phyloP scores from a whole-genome alignment of 1,284 basidiomycete species.

The Taiwanofungus camphoratus region DNA sequence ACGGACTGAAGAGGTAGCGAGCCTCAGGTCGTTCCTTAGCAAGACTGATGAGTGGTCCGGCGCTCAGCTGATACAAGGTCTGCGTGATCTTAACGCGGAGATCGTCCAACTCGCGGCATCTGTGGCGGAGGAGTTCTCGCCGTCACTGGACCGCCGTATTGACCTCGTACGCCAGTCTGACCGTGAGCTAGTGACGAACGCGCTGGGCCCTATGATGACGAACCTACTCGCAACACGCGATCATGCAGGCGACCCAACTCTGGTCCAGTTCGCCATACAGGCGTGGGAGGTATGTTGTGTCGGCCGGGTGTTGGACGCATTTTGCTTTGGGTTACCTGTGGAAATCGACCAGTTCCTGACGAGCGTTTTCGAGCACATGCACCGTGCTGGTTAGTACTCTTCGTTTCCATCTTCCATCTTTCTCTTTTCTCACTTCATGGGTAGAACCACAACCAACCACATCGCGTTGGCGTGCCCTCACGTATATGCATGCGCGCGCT shows the following conservation, averaged over 20 bases:
- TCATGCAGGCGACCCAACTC: slow-evolving; percentile 30
- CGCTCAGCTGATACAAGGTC: slow-evolving; percentile 31
- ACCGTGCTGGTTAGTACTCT: slow-evolving; percentile 24
- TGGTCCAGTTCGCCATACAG: slow-evolving; percentile 36
- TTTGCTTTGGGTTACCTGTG: slow-evolving; percentile 31
- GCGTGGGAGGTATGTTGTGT: slow-evolving; percentile 35
- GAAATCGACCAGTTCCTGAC: slow-evolving; percentile 29
- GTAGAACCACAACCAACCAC: slow-evolving; percentile 33
- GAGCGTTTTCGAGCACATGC: slow-evolving; percentile 32
- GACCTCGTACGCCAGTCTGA: slow-evolving; percentile 24
- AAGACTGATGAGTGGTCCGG: slow-evolving; percentile 36
- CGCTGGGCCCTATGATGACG: slow-evolving; percentile 27
- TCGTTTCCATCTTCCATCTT: too few relatives aligned
- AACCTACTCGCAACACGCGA: slow-evolving; percentile 26
- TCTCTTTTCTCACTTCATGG: background rate
- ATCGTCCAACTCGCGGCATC: slow-evolving; percentile 33
- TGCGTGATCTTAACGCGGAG: slow-evolving; percentile 34
- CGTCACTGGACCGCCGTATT: slow-evolving; percentile 17
- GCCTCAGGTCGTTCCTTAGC: slow-evolving; percentile 31
- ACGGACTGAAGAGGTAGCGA: slow-evolving; percentile 28
- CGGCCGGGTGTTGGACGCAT: slow-evolving; percentile 29
- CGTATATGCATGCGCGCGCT: slow-evolving; percentile 27
- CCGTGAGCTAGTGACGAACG: slow-evolving; percentile 26
- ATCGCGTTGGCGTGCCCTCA: slow-evolving; percentile 35
- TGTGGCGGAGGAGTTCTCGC: slow-evolving; percentile 30